Evolutionary conservation across 305 asterid species (phyloP).

Genomic region (Lippia alba): DNA sequence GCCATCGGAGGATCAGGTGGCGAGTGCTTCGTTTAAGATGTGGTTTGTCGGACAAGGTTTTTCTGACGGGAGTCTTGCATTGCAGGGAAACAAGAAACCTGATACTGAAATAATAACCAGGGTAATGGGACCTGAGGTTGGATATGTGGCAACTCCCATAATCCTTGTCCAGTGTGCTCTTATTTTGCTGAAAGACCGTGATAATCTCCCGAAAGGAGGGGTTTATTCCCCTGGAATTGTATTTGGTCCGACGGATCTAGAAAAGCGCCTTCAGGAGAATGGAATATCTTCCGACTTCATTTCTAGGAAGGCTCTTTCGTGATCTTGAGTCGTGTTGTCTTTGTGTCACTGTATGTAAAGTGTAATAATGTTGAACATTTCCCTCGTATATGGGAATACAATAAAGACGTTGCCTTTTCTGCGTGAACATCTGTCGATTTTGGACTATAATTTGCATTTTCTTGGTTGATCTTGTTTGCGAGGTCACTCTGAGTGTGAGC

Average conservation of each 20-base stretch:
- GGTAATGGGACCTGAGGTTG: slow-evolving; percentile 93
- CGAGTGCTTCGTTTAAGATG: slow-evolving; percentile 81
- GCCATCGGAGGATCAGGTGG: slow-evolving; percentile 87
- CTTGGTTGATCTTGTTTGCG: neutral
- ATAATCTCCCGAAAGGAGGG: slow-evolving; percentile 78
- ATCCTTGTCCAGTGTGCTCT: slow-evolving; percentile 79
- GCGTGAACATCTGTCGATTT: neutral
- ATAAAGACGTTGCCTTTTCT: neutral
- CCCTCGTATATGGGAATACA: neutral
- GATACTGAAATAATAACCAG: slow-evolving; percentile 80
- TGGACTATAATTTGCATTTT: no score
- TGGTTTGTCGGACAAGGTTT: slow-evolving; percentile 90
- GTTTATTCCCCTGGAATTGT: slow-evolving; percentile 78
- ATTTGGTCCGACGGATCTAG: slow-evolving; percentile 78
- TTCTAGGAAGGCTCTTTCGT: slow-evolving; percentile 54
- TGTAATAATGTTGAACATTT: neutral
- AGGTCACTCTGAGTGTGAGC: neutral
- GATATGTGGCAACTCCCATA: slow-evolving; percentile 84
- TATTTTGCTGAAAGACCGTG: slow-evolving; percentile 58
- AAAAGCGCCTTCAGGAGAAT: slow-evolving; percentile 69
- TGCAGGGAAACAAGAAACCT: slow-evolving; percentile 52
- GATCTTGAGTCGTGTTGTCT: slow-evolving; percentile 21
- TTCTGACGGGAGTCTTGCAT: slow-evolving; percentile 54
- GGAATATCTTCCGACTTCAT: slow-evolving; percentile 80
- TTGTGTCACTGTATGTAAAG: neutral